Percentiles rank a stretch among this genome's conserved stretches.
phyloP scores from a whole-genome alignment of 2,329 filamentous ascomycete species.

The Aureobasidium mangrovei region DNA sequence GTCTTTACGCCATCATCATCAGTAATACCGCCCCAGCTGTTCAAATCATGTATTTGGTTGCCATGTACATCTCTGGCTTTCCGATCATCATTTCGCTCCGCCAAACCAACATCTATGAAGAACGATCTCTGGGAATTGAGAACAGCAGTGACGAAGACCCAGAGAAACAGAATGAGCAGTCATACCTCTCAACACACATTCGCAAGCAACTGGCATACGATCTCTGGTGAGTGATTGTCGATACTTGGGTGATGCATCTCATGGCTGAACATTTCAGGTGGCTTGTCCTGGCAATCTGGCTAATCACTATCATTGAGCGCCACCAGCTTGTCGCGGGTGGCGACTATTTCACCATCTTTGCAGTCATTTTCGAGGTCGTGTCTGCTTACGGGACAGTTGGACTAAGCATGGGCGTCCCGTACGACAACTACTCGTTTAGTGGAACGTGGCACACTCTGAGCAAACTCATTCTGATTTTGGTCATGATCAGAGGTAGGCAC shows the following conservation, averaged over 20 bases:
- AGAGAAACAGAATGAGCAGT: slow-evolving; percentile 49
- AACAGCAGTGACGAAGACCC: slow-evolving; percentile 42
- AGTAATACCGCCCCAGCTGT: slow-evolving; percentile 47
- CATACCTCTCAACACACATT: slow-evolving; percentile 34
- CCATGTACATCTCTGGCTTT: slow-evolving; percentile 59
- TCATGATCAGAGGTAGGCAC: slow-evolving; percentile 46
- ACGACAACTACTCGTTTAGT: slow-evolving; percentile 33
- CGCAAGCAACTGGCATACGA: slow-evolving; percentile 32
- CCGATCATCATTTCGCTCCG: slow-evolving; percentile 56
- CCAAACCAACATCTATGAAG: slow-evolving; percentile 64
- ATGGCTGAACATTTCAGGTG: slow-evolving; percentile 16
- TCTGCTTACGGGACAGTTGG: slow-evolving; percentile 25
- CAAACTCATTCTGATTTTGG: slow-evolving; percentile 42
- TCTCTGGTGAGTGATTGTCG: slow-evolving; percentile 24
- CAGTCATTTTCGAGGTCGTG: slow-evolving; percentile 34
- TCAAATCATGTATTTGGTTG: slow-evolving; percentile 52
- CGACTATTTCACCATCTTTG: slow-evolving; percentile 28
- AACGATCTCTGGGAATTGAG: slow-evolving; percentile 56
- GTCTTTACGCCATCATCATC: slow-evolving; percentile 58
- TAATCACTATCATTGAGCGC: slow-evolving; percentile 33
- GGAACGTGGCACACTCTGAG: slow-evolving; percentile 38
- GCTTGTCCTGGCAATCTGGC: slow-evolving; percentile 31
- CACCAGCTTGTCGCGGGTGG: slow-evolving; percentile 8
- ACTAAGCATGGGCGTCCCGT: slow-evolving; percentile 30
- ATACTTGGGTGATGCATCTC: not conserved